phyloP scores from a whole-genome alignment of 768 basidiomycete genomes.

The Mycena belliarum region DNA sequence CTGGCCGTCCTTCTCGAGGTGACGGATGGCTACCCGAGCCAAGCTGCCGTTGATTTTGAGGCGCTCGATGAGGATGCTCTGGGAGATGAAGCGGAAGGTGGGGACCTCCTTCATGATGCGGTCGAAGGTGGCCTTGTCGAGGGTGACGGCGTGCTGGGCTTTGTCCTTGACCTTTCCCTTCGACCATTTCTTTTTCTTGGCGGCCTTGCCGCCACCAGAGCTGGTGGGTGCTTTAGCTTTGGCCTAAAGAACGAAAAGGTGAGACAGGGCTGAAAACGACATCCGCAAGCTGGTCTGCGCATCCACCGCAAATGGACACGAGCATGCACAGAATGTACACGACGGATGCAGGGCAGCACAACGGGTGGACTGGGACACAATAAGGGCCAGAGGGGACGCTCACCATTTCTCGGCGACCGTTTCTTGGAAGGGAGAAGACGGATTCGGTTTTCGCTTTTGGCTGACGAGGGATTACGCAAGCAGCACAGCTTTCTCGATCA shows the following conservation, averaged over 20 bases:
- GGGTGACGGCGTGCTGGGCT: constrained; percentile 92
- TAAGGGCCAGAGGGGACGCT: too few relatives aligned
- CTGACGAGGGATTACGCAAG: background rate
- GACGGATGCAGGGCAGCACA: background rate
- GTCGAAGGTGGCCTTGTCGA: constrained; percentile 92
- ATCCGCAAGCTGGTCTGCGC: background rate
- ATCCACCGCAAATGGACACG: constrained; percentile 7
- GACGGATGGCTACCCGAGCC: constrained; percentile 87
- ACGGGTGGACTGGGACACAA: background rate
- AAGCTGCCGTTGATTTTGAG: constrained; percentile 95
- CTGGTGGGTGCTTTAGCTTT: constrained; percentile 82
- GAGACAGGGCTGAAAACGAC: constrained; percentile 2
- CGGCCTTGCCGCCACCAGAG: constrained; percentile 78
- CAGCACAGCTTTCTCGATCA: background rate
- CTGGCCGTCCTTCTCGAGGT: constrained; percentile 89
- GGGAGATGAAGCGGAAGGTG: constrained; percentile 98
- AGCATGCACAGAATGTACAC: background rate
- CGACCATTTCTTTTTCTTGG: constrained; percentile 99
- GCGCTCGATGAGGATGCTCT: constrained; percentile 97
- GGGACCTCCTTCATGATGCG: constrained; percentile 98
- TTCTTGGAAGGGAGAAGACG: background rate
- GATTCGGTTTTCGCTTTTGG: background rate
- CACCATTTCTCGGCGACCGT: background rate
- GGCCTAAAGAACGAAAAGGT: constrained; percentile 40
- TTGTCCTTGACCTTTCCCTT: constrained; percentile 99